Conservation (phyloP, 106 monocot species). For the Acorus calamus region DNA sequence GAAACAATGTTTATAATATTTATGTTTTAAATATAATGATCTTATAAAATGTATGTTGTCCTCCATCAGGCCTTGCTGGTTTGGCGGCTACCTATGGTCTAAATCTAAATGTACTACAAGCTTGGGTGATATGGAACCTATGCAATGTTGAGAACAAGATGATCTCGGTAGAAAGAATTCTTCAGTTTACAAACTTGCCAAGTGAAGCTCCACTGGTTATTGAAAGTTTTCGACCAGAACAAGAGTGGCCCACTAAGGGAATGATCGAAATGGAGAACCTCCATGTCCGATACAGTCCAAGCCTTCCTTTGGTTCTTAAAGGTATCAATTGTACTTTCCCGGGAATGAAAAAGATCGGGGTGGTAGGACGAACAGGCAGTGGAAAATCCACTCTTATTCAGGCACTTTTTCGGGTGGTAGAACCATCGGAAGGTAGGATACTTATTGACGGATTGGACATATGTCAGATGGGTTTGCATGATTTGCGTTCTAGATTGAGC, state of each 20-base stretch:
- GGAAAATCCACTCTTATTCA: conserved; percentile 96
- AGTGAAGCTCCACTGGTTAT: conserved; percentile 57
- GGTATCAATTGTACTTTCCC: conserved; percentile 71
- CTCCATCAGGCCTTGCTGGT: conserved; percentile 61
- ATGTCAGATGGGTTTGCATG: conserved; percentile 56
- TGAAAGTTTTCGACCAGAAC: conserved; percentile 37
- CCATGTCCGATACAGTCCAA: conserved; percentile 40
- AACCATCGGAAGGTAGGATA: conserved; percentile 66
- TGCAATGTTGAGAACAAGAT: conserved; percentile 95
- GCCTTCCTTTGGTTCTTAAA: conserved; percentile 57
- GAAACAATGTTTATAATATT: too few species aligned
- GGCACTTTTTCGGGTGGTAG: conserved; percentile 73
- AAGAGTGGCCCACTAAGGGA: conserved; percentile 57
- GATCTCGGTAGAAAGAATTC: conserved; percentile 88
- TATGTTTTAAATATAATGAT: too few species aligned
- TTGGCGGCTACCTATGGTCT: conserved; percentile 79
- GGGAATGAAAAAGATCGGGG: conserved; percentile 60
- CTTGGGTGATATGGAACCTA: conserved; percentile 81
- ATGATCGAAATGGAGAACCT: conserved; percentile 47
- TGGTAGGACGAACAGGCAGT: conserved; percentile 89
- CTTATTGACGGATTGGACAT: conserved; percentile 66
- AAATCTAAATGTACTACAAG: conserved; percentile 64
- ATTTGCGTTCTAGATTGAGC: conserved; percentile 66
- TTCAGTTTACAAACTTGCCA: conserved; percentile 52
- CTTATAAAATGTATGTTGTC: too few species aligned